Evolutionary conservation across 768 basidiomycete species (phyloP).

Genomic region (Pulveroboletus sp.): DNA sequence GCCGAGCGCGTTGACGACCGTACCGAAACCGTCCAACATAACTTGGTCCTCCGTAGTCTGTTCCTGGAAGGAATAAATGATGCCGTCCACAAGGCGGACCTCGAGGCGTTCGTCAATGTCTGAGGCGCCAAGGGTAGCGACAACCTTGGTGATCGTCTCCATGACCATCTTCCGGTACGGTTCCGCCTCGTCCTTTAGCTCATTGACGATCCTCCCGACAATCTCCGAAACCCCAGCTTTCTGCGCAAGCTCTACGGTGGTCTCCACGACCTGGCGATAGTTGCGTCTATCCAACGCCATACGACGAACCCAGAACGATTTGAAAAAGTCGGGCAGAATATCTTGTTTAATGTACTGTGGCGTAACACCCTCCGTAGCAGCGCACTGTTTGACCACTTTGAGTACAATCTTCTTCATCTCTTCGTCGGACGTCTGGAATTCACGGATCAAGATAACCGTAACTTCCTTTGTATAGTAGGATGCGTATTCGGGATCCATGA

Average conservation of each 20-base stretch:
- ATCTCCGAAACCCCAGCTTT: conserved; percentile 97
- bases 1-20: conserved; percentile 94
- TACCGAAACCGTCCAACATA: conserved; percentile 98
- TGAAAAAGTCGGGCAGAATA: conserved; percentile 99
- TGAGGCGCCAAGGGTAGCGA: conserved; percentile 91
- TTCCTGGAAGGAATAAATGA: conserved; percentile 99
- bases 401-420: conserved; percentile 99
- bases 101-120: conserved; percentile 97
- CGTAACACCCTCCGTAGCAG: conserved; percentile 97
- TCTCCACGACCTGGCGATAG: conserved; percentile 97
- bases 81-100: conserved; percentile 92
- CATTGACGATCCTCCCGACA: conserved; percentile 74
- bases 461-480: conserved; percentile 99
- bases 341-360: conserved; percentile 96
- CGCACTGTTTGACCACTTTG: conserved; percentile 98
- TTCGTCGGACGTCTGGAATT: conserved; percentile 98
- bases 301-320: conserved; percentile 96
- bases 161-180: conserved; percentile 99
- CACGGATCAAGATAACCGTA: conserved; percentile 93
- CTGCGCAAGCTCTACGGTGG: conserved; percentile 96
- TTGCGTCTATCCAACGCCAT: conserved; percentile 98
- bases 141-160: conserved; percentile 98
- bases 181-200: conserved; percentile 58
- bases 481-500: conserved; percentile 99
- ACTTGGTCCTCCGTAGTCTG: conserved; percentile 99